Conservation (phyloP, 2,329 filamentous ascomycete genomes). For the Grosmannia huntii region DNA sequence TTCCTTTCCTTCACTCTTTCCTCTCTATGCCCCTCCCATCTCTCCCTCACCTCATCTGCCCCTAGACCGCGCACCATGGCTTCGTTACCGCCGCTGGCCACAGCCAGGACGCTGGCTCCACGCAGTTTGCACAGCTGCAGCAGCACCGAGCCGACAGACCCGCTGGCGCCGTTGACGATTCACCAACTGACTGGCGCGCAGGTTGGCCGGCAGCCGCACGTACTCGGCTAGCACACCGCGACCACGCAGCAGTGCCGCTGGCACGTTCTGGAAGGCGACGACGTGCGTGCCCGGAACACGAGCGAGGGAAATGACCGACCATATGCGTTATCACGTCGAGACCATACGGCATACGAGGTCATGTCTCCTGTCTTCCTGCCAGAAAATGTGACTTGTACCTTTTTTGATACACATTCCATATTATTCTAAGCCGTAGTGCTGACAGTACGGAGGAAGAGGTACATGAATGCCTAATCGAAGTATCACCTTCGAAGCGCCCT, state of each 20-base stretch:
- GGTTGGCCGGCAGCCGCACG: conserved; percentile 16
- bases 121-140: conserved; percentile 29
- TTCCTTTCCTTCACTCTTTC: neutral
- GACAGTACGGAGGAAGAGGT: too few relatives aligned
- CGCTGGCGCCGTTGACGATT: conserved; percentile 35
- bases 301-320: too few relatives aligned
- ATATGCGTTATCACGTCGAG: too few relatives aligned
- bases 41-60: conserved; percentile 28
- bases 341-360: too few relatives aligned
- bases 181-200: conserved; percentile 23
- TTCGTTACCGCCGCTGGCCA: conserved; percentile 32
- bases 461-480: too few relatives aligned
- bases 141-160: conserved; percentile 32
- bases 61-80: conserved; percentile 31
- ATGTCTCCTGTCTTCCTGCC: too few relatives aligned
- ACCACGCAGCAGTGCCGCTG: conserved; percentile 17
- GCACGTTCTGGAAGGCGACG: too few relatives aligned
- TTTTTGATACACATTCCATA: too few relatives aligned
- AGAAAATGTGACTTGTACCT: too few relatives aligned
- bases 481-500: too few relatives aligned
- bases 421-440: too few relatives aligned
- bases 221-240: conserved; percentile 21
- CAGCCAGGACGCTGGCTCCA: conserved; percentile 27
- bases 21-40: neutral
- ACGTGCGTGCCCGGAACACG: too few relatives aligned